Base-by-base conservation (phyloP, 2,329 filamentous ascomycete species). In the Catunica adiposa region DNA sequence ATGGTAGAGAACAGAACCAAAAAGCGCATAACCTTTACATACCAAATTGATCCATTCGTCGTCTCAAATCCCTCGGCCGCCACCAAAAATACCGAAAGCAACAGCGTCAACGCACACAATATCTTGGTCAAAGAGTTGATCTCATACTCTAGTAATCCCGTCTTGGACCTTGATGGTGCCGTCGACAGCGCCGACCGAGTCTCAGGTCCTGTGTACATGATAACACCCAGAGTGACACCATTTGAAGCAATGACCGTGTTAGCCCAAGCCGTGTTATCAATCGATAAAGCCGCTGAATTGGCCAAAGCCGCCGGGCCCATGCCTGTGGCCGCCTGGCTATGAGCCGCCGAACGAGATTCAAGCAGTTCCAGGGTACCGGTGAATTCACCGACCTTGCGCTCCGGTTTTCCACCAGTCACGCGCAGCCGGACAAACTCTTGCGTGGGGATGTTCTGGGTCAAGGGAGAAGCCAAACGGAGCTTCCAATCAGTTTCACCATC, bases 401-500 rank as follows among this genome's bases (percentile, higher is more conserved):
- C 89, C 0, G 92, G 92, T 61, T 94, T 89, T 51, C 89, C 88
- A 34, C 88, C 92, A 2, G 83, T 86, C 51, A 98, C 79, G 25
- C 76, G 75, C 34, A 83, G 70, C 17, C 79, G 74, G 54, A 81
- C 74, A 60, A 95, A 82, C 61, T 95, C 86, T 48, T 79, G 78
- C 1, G 82, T 70, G 0, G 81, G 70, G 20, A 98, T 71, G n/a
- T 73, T 77, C 64, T 98, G 92, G 0, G 89, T 90, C 25, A 97
- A 69, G 0, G 86, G 80, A 11, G 89, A 92, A 1, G 92, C 89
- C 37, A 97, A 69, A 29, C 94, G 83, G 56, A 98, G 73, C 69
- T 98, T 98, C 94, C 92, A 98, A 65, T 98, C 92, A 0, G 92
- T 98, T 70, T 98, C 92, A 62, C 92, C 92, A 64, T 98, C 92